A percentile compares a stretch with the other conserved stretches of the same genome.
Evolutionary conservation across 768 basidiomycete species (phyloP).

Genomic region (Suillus variegatus): DNA sequence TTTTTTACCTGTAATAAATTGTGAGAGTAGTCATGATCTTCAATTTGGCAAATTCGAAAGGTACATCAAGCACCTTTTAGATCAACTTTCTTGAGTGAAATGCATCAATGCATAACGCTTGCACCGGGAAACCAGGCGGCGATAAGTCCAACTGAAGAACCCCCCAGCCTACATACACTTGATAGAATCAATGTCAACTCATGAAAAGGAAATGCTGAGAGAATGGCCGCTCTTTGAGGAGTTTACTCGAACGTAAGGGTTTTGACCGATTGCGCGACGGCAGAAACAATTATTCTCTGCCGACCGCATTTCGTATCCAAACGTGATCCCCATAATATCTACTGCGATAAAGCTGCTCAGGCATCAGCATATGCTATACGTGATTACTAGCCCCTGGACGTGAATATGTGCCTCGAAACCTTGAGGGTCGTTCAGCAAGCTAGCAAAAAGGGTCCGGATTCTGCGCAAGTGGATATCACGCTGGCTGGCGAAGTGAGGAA

Average conservation of each 20-base stretch:
- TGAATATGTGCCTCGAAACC: conserved; percentile 19
- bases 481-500: conserved; percentile 17
- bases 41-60: conserved; percentile 27
- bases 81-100: conserved; percentile 14
- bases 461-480: conserved; percentile 13
- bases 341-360: conserved; percentile 21
- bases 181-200: conserved; percentile 5
- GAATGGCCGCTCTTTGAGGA: conserved; percentile 21
- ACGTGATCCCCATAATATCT: conserved; percentile 21
- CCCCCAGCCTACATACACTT: neutral
- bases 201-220: conserved; percentile 24
- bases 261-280: conserved; percentile 15
- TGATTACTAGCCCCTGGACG: conserved; percentile 17
- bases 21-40: neutral
- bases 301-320: conserved; percentile 20
- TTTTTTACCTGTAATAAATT: neutral
- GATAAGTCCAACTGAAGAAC: conserved; percentile 17
- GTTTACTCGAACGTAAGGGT: conserved; percentile 14
- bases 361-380: neutral
- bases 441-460: neutral
- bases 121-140: conserved; percentile 22
- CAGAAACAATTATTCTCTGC: conserved; percentile 18
- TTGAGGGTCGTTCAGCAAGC: too few relatives aligned
- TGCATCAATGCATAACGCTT: conserved; percentile 12
- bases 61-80: conserved; percentile 16